phyloP scores from a whole-genome alignment of 768 basidiomycete genomes.

The Trametes villosa region DNA sequence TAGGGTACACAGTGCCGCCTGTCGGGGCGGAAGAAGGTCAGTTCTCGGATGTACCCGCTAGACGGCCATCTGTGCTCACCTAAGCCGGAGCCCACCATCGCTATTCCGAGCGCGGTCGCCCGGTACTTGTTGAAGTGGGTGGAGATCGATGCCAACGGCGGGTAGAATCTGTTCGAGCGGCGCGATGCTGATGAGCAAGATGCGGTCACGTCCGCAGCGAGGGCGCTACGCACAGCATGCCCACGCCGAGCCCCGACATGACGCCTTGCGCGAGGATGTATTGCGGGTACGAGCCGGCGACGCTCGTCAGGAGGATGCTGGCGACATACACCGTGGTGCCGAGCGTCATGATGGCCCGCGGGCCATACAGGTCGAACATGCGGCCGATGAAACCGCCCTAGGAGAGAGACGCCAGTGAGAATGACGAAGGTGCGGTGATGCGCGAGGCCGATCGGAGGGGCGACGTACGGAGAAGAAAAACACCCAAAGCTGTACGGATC shows the following conservation, averaged over 20 bases:
- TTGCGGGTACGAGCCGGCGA: constrained; percentile 59
- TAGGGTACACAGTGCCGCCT: constrained; percentile 72
- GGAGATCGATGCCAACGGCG: constrained; percentile 64
- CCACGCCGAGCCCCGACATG: constrained; percentile 67
- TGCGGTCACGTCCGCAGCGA: not conserved
- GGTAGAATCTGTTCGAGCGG: constrained; percentile 59
- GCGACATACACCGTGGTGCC: constrained; percentile 55
- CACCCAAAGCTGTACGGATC: constrained; percentile 67
- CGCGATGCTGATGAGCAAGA: constrained; percentile 8
- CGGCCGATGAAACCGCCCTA: constrained; percentile 69
- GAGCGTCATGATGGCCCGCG: constrained; percentile 53
- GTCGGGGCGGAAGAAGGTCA: constrained; percentile 25
- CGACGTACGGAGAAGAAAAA: constrained; percentile 70
- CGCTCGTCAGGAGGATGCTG: constrained; percentile 63
- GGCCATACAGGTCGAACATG: constrained; percentile 64
- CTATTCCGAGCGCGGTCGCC: constrained; percentile 73
- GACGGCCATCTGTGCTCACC: constrained; percentile 44
- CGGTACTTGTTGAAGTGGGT: constrained; percentile 68
- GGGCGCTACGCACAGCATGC: constrained; percentile 47
- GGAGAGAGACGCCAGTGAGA: constrained; percentile 6
- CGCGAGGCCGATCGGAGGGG: not conserved
- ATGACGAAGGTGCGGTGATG: too few relatives aligned
- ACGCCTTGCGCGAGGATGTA: constrained; percentile 67
- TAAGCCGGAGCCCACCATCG: constrained; percentile 63
- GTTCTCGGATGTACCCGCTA: constrained; percentile 29